Percentiles rank a stretch among this genome's conserved stretches.
These are phyloP conservation scores for Teratosphaeria epicoccoides DNA, from an alignment of 2,329 filamentous ascomycete genomes.

Conservation along the genomic window DNA sequence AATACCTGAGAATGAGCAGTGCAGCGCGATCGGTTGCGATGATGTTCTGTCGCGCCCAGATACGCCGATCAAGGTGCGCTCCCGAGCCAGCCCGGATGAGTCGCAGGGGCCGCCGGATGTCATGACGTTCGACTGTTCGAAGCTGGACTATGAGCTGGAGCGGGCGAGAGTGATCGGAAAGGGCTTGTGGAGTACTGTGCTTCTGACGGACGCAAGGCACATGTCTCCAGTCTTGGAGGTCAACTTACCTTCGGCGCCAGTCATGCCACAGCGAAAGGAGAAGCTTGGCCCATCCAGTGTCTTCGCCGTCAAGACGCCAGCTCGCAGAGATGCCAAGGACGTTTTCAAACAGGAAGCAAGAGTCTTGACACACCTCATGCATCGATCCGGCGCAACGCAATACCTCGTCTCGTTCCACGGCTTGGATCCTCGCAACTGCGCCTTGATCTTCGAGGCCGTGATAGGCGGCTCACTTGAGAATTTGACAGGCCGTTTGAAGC, in stretches of 20 bases:
- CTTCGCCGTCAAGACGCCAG: slow-evolving; percentile 26
- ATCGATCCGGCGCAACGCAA: slow-evolving; percentile 10
- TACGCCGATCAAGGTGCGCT: not conserved
- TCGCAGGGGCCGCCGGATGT: not conserved
- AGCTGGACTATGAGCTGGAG: slow-evolving; percentile 23
- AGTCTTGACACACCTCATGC: slow-evolving; percentile 22
- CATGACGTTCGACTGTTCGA: slow-evolving; percentile 12
- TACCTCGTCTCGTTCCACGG: slow-evolving; percentile 27
- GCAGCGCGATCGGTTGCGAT: not conserved
- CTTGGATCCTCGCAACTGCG: slow-evolving; percentile 19
- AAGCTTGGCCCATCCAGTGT: slow-evolving; percentile 5
- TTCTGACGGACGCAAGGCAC: slow-evolving; percentile 20
- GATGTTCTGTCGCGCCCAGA: slow-evolving; percentile 1
- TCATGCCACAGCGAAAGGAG: slow-evolving; percentile 6
- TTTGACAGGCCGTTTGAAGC: slow-evolving; percentile 17
- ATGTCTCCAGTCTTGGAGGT: not conserved
- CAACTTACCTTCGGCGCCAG: slow-evolving; percentile 9
- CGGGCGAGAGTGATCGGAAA: slow-evolving; percentile 23
- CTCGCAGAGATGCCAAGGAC: slow-evolving; percentile 22
- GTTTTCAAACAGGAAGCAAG: slow-evolving; percentile 27
- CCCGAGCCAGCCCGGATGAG: not conserved
- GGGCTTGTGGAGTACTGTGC: slow-evolving; percentile 29
- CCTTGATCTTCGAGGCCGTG: slow-evolving; percentile 25
- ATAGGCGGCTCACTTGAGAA: slow-evolving; percentile 23
- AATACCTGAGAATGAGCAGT: not conserved